Conservation (phyloP, 345 rosid genomes). For the Gossypium australe region DNA sequence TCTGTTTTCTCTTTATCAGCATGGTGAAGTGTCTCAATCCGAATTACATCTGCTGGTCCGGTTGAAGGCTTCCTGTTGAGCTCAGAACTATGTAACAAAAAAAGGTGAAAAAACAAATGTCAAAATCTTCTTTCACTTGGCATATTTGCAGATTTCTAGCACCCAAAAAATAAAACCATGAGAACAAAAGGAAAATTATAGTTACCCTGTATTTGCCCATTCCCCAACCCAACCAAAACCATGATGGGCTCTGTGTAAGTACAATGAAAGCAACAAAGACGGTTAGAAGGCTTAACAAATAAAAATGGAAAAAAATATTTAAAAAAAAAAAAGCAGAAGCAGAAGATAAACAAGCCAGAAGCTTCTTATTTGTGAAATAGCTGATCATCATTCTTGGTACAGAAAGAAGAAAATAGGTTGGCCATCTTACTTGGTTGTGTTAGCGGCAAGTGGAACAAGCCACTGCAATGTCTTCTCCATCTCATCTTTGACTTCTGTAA, state of each 20-base stretch:
- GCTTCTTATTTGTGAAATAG: background rate
- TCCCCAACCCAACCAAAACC: slow-evolving; percentile 90
- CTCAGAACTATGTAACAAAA: slow-evolving; percentile 46
- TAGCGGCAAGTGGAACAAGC: slow-evolving; percentile 90
- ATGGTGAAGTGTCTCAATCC: slow-evolving; percentile 82
- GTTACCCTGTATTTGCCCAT: slow-evolving; percentile 83
- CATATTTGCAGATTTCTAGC: background rate
- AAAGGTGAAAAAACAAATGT: background rate
- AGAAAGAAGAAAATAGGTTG: background rate
- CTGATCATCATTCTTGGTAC: background rate
- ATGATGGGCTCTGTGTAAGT: slow-evolving; percentile 62
- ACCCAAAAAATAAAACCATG: background rate
- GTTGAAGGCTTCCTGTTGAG: slow-evolving; percentile 35
- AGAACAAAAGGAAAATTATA: background rate
- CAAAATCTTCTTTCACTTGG: background rate
- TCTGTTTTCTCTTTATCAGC: slow-evolving; percentile 80
- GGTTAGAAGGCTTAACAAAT: background rate
- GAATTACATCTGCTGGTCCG: slow-evolving; percentile 45
- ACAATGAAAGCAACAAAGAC: slow-evolving; percentile 10
- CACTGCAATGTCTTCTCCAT: slow-evolving; percentile 97
- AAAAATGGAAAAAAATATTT: background rate
- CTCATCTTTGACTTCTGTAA: slow-evolving; percentile 73
- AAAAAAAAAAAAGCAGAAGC: too few species aligned
- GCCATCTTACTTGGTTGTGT: slow-evolving; percentile 74
- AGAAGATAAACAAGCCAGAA: background rate